phyloP scores from a whole-genome alignment of 2,329 filamentous ascomycete genomes.

The Pseudogymnoascus sp. region DNA sequence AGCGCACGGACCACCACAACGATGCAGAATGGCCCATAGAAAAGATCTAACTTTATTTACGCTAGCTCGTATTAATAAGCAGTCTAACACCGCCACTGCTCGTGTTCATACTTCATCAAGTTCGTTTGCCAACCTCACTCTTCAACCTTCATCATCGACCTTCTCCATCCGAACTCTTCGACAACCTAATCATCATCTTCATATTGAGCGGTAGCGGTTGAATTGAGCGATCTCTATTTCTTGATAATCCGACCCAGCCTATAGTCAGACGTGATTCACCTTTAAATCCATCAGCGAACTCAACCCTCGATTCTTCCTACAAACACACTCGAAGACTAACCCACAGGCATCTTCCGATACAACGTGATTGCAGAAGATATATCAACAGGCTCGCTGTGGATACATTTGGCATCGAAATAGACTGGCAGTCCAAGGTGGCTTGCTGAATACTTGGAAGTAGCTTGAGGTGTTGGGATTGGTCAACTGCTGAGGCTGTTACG shows the following conservation, averaged over 20 bases:
- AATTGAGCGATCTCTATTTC: background rate
- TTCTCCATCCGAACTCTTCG: background rate
- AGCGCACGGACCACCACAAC: background rate
- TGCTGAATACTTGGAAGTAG: background rate
- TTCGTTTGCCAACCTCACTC: background rate
- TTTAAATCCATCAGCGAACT: background rate
- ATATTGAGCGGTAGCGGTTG: background rate
- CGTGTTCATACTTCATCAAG: slow-evolving; percentile 3
- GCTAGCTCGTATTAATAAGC: background rate
- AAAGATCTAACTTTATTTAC: background rate
- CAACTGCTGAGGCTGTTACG: slow-evolving; percentile 8
- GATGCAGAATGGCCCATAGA: background rate
- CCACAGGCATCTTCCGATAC: background rate
- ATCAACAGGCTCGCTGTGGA: slow-evolving; percentile 5
- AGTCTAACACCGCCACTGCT: background rate
- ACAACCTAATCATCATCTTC: background rate
- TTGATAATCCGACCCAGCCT: background rate
- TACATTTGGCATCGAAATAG: slow-evolving; percentile 8
- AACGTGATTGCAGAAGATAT: background rate
- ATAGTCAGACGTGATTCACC: background rate
- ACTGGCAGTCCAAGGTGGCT: background rate
- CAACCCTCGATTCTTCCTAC: background rate
- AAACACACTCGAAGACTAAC: background rate
- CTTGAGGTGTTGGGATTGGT: slow-evolving; percentile 4
- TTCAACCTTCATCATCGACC: slow-evolving; percentile 5